Evolutionary conservation across 768 basidiomycete species (phyloP).

Genomic region (Tubosaeta brunneosetosa): DNA sequence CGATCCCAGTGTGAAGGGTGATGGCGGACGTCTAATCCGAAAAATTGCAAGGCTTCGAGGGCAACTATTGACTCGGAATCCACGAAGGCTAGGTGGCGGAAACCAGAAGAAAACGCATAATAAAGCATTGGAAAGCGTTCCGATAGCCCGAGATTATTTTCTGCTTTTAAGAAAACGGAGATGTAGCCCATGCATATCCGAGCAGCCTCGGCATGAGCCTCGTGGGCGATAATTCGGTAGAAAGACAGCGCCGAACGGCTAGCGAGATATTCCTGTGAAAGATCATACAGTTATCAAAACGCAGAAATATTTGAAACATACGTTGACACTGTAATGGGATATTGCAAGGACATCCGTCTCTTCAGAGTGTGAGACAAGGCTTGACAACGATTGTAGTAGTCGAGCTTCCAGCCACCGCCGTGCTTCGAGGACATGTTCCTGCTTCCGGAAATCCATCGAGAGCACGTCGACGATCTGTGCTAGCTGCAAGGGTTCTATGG

Average conservation of each 20-base stretch:
- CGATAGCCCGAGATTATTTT: too few species aligned
- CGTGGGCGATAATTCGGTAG: not conserved
- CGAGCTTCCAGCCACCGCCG: too few species aligned
- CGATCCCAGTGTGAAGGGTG: conserved; percentile 3
- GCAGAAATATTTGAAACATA: too few species aligned
- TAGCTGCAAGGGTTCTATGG: not conserved
- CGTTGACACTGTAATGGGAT: conserved; percentile 1
- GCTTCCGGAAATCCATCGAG: not conserved
- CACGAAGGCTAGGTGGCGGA: not conserved
- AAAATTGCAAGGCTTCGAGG: not conserved
- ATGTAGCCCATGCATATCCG: not conserved
- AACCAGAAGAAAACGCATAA: not conserved
- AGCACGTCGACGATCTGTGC: not conserved
- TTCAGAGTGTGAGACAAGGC: not conserved
- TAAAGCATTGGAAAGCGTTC: not conserved
- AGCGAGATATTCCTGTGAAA: conserved; percentile 1
- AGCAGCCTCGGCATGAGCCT: not conserved
- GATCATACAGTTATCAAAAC: too few species aligned
- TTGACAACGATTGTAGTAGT: not conserved
- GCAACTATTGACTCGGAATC: not conserved
- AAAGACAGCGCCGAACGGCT: not conserved
- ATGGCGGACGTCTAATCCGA: not conserved
- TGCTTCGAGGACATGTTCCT: not conserved
- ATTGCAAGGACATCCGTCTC: not conserved
- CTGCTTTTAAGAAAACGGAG: not conserved